Percentiles rank a stretch among this genome's conserved stretches.
Conservation (phyloP, 768 basidiomycete genomes). For the Mycena floridula region DNA sequence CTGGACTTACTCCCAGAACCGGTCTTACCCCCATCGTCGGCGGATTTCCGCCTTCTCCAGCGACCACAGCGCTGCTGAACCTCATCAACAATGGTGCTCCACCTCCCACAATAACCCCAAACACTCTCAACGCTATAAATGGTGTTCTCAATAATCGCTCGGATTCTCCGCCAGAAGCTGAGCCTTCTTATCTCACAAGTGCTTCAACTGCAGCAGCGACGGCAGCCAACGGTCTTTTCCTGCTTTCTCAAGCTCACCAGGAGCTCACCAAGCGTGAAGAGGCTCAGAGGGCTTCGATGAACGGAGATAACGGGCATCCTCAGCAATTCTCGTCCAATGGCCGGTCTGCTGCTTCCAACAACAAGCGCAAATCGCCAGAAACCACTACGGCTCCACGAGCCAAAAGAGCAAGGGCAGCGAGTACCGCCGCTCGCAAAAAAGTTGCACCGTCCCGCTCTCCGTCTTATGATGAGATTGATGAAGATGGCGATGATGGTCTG, state of each 20-base stretch:
- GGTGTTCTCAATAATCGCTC: constrained; percentile 60
- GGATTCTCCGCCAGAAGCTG: constrained; percentile 42
- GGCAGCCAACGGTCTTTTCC: constrained; percentile 89
- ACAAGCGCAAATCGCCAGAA: too few relatives aligned
- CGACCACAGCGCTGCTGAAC: constrained; percentile 87
- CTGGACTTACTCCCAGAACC: constrained; percentile 75
- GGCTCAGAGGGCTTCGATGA: too few relatives aligned
- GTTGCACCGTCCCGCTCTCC: not conserved
- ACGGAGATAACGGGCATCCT: too few relatives aligned
- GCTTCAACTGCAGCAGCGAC: constrained; percentile 56
- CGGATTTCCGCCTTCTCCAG: constrained; percentile 81
- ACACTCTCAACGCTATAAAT: constrained; percentile 76
- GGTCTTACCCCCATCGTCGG: constrained; percentile 80
- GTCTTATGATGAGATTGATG: constrained; percentile 11
- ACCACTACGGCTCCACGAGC: constrained; percentile 21
- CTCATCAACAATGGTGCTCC: constrained; percentile 68
- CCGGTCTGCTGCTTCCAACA: constrained; percentile 22
- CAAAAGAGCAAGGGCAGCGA: constrained; percentile 34
- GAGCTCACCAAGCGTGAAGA: constrained; percentile 95
- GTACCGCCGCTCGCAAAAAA: too few relatives aligned
- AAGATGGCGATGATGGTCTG: constrained; percentile 14
- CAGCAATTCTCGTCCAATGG: not conserved
- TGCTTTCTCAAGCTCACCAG: constrained; percentile 92
- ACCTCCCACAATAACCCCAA: constrained; percentile 59
- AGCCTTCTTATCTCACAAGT: constrained; percentile 46